Base-by-base conservation (phyloP, 1,139 yeast genomes). In the Citeromyces siamensis region DNA sequence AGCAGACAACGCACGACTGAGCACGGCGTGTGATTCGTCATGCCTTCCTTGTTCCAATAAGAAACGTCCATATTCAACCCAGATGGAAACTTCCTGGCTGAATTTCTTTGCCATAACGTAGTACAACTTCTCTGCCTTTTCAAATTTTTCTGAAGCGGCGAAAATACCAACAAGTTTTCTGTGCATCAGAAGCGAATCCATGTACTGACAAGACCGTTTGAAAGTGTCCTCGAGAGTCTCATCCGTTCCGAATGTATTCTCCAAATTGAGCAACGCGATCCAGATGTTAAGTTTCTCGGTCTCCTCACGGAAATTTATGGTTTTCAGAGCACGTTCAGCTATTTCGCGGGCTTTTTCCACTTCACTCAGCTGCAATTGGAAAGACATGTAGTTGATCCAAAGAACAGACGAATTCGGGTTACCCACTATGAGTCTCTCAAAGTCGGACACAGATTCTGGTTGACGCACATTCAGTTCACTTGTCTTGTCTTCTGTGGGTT, bases 331-430 rank as follows among this genome's bases (percentile, higher is more conserved):
- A 45, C 98, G 75, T 50, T 81, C 83, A 35, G 84, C 97, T 47
- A 90, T 75, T 56, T 84, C 95, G 49, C 98, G 75, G 9, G 97
- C 96, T 59, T 82, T 85, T 38, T 88, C 96, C 42, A 86, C 65
- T 56, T 90, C 98, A 64, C 95, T 82, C 46, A 90, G 67, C 58
- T 88, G 95, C 46, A 90, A 68, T 60, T 86, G 95, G 81, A 88
- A 90, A 3, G 97, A 90, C 96, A 93, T 90, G 59, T 83, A 90
- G 59, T 88, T 85, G 85, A 90, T 88, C 98, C 98, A 90, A 46
- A 86, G 62, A 37, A 88, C 73, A 2, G 98, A 88, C 3, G 95
- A 84, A 62, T 85, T 82, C 39, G 98, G 97, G 52, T 82, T 81
- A 52, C 96, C 94, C 42, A 90, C 71, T 39, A 90, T 68, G 45